Conservation (phyloP, 176 grass and related monocot genomes). For the Typha latifolia region DNA sequence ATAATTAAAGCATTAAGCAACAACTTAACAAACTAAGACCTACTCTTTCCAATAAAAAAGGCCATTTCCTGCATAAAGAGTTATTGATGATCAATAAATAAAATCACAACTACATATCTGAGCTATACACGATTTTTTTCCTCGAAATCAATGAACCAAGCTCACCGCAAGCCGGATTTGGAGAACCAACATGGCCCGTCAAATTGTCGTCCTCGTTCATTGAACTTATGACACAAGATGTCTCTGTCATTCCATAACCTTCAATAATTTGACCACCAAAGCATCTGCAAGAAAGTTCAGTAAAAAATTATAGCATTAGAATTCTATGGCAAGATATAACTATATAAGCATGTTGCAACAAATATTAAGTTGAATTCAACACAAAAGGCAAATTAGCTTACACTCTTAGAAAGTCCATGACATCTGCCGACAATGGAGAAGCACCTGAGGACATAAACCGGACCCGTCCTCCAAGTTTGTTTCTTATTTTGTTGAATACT, state of each 20-base stretch:
- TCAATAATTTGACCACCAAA: conserved; percentile 72
- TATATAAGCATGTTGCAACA: conserved; percentile 13
- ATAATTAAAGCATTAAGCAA: no score
- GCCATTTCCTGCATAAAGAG: no score
- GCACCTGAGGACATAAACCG: conserved; percentile 81
- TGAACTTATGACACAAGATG: conserved; percentile 71
- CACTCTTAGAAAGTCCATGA: conserved; percentile 96
- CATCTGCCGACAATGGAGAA: conserved; percentile 80
- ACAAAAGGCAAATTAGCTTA: conserved; percentile 38
- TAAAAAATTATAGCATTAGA: background rate
- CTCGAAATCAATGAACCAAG: conserved; percentile 11
- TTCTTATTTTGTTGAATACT: conserved; percentile 98
- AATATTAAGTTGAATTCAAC: background rate
- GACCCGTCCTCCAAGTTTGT: conserved; percentile 76
- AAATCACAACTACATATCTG: background rate
- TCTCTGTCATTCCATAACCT: conserved; percentile 98
- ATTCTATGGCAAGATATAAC: conserved; percentile 23
- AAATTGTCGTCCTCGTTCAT: conserved; percentile 58
- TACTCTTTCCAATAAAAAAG: no score
- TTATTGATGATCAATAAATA: no score
- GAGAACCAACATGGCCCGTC: conserved; percentile 92
- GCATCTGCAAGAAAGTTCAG: conserved; percentile 44
- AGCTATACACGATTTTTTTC: background rate
- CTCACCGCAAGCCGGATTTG: conserved; percentile 83
- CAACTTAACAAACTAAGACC: no score